Conservation (phyloP, 2,329 filamentous ascomycete genomes). For the Trichoderma atroviride region DNA sequence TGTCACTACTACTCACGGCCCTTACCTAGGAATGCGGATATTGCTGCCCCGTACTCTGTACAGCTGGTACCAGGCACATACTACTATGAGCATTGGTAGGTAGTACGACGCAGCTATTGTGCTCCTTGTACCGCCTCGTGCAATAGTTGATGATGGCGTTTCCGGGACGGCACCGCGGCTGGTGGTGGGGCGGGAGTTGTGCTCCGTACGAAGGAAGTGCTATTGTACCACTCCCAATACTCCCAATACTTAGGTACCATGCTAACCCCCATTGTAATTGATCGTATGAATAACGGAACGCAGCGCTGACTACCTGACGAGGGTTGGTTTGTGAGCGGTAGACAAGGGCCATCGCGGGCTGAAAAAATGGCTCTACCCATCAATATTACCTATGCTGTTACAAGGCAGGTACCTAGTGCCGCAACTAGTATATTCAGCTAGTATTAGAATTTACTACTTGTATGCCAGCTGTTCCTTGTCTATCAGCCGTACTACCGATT, state of each 20-base stretch:
- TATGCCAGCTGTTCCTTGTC: not conserved
- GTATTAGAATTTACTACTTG: not conserved
- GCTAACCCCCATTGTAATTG: not conserved
- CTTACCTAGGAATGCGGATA: not conserved
- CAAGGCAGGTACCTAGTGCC: not conserved
- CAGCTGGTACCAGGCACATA: too few species aligned
- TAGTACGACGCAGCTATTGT: not conserved
- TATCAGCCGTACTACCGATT: not conserved
- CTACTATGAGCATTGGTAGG: not conserved
- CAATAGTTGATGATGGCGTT: not conserved
- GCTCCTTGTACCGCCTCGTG: not conserved
- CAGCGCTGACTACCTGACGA: not conserved
- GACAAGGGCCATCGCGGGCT: conserved; percentile 6
- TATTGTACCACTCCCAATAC: not conserved
- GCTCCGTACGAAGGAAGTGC: not conserved
- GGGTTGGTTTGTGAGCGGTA: not conserved
- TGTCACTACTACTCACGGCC: not conserved
- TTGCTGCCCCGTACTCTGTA: not conserved
- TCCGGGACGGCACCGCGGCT: not conserved
- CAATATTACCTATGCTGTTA: not conserved
- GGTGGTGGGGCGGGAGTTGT: not conserved
- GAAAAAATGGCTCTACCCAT: conserved; percentile 3
- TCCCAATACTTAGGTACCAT: not conserved
- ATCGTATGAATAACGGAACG: not conserved
- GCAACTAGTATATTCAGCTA: not conserved